Conservation (phyloP, 2,329 filamentous ascomycete genomes). For the Plenodomus biglobosus region DNA sequence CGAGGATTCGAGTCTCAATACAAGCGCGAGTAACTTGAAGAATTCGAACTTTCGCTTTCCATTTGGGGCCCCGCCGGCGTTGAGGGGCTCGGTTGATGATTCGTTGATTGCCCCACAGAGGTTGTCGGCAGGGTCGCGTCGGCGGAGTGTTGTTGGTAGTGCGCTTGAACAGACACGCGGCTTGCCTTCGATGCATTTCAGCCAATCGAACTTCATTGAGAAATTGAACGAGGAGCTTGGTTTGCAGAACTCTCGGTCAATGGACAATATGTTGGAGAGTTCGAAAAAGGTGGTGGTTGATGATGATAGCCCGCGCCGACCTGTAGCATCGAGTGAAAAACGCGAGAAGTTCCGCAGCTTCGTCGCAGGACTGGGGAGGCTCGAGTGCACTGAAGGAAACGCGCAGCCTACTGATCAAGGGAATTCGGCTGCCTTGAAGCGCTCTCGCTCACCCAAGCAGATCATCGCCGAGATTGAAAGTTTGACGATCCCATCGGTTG, state of each 20-base stretch:
- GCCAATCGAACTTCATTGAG: constrained; percentile 49
- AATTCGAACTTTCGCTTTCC: constrained; percentile 32
- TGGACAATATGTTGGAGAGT: constrained; percentile 34
- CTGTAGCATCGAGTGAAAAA: constrained; percentile 41
- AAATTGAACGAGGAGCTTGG: constrained; percentile 50
- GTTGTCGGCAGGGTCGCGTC: constrained; percentile 25
- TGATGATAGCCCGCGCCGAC: constrained; percentile 38
- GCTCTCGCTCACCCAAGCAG: constrained; percentile 44
- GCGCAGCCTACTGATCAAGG: constrained; percentile 12
- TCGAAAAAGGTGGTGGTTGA: constrained; percentile 34
- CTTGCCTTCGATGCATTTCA: constrained; percentile 54
- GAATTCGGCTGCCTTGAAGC: constrained; percentile 18
- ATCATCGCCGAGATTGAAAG: constrained; percentile 49
- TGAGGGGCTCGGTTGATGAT: constrained; percentile 28
- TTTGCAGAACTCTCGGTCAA: constrained; percentile 42
- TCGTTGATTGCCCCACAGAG: constrained; percentile 17
- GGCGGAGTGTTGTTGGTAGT: constrained; percentile 22
- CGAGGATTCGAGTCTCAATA: constrained; percentile 49
- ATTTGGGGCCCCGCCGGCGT: constrained; percentile 15
- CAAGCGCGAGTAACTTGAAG: constrained; percentile 39
- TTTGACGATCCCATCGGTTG: constrained; percentile 51
- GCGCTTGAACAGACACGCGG: constrained; percentile 36
- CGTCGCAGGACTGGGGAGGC: constrained; percentile 48
- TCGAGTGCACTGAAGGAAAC: constrained; percentile 19
- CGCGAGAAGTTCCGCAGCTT: constrained; percentile 51